These are phyloP conservation scores for Cercospora sp. DNA, from an alignment of 2,329 filamentous ascomycete genomes.

Conservation along the genomic window DNA sequence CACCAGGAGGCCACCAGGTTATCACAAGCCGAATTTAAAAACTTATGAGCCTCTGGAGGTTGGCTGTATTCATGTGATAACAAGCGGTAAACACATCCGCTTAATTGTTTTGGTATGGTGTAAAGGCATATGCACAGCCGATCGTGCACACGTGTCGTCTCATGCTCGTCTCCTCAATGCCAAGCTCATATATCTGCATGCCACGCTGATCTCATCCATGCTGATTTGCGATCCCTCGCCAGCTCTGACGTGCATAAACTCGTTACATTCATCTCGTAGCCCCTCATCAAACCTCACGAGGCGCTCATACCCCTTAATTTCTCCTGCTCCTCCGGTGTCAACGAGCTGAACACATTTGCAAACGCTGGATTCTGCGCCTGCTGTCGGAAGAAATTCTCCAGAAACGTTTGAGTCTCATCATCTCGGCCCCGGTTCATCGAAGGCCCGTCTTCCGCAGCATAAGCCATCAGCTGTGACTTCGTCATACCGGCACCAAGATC, in stretches of 20 bases:
- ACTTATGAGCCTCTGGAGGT: background rate
- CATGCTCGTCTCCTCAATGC: background rate
- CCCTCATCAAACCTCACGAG: background rate
- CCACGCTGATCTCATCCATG: background rate
- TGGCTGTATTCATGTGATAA: background rate
- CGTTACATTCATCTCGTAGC: background rate
- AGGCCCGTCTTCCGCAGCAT: constrained; percentile 56
- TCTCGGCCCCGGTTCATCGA: constrained; percentile 66
- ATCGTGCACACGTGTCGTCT: background rate
- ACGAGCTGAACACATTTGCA: constrained; percentile 54
- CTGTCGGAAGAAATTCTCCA: constrained; percentile 75
- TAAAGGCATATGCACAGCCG: background rate
- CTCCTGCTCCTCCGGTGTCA: constrained; percentile 56
- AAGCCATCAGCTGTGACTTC: constrained; percentile 76
- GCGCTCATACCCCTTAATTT: constrained; percentile 47
- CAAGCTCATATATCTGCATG: background rate
- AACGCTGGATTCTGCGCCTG: constrained; percentile 57
- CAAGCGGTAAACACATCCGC: background rate
- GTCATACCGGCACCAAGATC: constrained; percentile 64
- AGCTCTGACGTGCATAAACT: background rate
- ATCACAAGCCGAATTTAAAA: background rate
- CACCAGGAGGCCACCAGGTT: too few relatives aligned
- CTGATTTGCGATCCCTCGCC: background rate
- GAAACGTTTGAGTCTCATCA: constrained; percentile 84
- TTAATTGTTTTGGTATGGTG: background rate